phyloP scores from a whole-genome alignment of 2,329 filamentous ascomycete genomes.

The Penicillium psychrosexuale region DNA sequence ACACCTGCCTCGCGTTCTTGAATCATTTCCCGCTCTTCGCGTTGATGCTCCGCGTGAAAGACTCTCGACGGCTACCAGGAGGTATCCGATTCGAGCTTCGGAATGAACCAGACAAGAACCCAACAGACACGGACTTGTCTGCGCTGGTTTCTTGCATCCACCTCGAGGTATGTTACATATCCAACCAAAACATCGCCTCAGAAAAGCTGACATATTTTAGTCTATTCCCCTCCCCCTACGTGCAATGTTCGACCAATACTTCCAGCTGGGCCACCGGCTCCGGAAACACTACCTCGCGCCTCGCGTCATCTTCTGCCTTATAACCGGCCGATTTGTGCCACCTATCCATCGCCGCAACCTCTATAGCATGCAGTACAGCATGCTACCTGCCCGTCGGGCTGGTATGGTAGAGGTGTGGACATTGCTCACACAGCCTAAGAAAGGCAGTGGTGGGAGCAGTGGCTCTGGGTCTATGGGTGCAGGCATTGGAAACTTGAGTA shows the following conservation, averaged over 20 bases:
- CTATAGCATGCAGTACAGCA: slow-evolving; percentile 96
- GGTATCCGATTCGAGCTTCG: slow-evolving; percentile 88
- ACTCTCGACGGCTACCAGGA: slow-evolving; percentile 84
- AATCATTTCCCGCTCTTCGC: slow-evolving; percentile 98
- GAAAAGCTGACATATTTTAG: slow-evolving; percentile 43
- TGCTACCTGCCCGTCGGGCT: slow-evolving; percentile 80
- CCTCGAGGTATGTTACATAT: slow-evolving; percentile 62
- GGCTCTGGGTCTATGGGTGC: slow-evolving; percentile 25
- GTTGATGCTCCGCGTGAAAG: slow-evolving; percentile 91
- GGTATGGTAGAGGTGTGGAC: slow-evolving; percentile 85
- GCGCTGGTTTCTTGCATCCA: slow-evolving; percentile 76
- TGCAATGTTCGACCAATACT: slow-evolving; percentile 98
- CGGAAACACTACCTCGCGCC: slow-evolving; percentile 93
- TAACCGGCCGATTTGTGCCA: slow-evolving; percentile 88
- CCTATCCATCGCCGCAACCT: slow-evolving; percentile 92
- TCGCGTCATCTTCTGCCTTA: slow-evolving; percentile 78
- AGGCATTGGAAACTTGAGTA: slow-evolving; percentile 25
- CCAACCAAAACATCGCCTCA: background rate
- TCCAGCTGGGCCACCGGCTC: slow-evolving; percentile 86
- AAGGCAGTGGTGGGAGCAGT: slow-evolving; percentile 25
- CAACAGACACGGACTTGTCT: slow-evolving; percentile 36
- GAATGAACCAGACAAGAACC: slow-evolving; percentile 58
- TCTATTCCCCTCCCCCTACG: slow-evolving; percentile 84
- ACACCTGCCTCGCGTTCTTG: slow-evolving; percentile 86
- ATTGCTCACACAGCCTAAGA: slow-evolving; percentile 55